These are phyloP conservation scores for Cocos nucifera DNA, from an alignment of 176 grass and related monocot species.

Conservation along the genomic window DNA sequence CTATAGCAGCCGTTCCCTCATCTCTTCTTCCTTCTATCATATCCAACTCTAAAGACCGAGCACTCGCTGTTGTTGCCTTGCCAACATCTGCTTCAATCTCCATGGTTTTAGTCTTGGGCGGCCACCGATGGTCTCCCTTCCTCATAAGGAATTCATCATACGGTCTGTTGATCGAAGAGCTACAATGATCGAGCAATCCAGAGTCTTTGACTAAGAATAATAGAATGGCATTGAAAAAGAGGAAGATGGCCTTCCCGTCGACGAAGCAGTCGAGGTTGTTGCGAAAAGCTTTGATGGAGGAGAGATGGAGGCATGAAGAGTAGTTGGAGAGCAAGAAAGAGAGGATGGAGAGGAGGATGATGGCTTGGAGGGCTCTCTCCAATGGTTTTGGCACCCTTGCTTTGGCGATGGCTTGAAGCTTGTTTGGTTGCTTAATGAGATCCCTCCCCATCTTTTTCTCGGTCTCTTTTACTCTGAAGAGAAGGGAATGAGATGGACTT, in stretches of 20 bases:
- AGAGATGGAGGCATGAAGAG: background rate
- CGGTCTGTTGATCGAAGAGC: background rate
- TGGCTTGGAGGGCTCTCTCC: too few relatives aligned
- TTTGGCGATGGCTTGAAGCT: too few relatives aligned
- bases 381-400: too few relatives aligned
- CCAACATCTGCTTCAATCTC: background rate
- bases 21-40: too few relatives aligned
- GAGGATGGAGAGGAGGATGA: slow-evolving; percentile 9
- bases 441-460: too few relatives aligned
- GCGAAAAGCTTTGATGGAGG: background rate
- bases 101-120: background rate
- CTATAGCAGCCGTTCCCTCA: background rate
- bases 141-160: background rate
- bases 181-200: slow-evolving; percentile 31
- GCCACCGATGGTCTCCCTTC: background rate
- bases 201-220: slow-evolving; percentile 51
- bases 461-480: too few relatives aligned
- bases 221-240: slow-evolving; percentile 59
- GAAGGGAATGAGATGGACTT: too few relatives aligned
- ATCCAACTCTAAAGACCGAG: too few relatives aligned
- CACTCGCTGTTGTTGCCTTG: background rate
- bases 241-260: slow-evolving; percentile 37
- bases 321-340: background rate
- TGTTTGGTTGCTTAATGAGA: too few relatives aligned
- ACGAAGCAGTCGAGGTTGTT: slow-evolving; percentile 9